A percentile compares a stretch with the other conserved stretches of the same genome.
phyloP scores from a whole-genome alignment of 2,329 filamentous ascomycete species.

The Claviceps capensis region DNA sequence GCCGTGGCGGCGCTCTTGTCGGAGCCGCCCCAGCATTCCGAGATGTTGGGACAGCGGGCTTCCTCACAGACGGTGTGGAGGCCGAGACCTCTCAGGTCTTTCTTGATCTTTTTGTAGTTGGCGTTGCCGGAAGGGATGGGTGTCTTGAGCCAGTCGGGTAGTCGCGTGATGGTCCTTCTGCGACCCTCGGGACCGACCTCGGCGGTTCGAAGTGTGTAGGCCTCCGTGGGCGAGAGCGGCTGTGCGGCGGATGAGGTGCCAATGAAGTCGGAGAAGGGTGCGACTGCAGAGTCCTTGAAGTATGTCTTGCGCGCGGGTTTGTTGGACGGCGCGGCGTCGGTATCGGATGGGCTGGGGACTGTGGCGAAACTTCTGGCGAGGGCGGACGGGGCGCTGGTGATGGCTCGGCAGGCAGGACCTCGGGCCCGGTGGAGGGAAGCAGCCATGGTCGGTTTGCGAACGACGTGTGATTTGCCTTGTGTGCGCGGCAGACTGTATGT shows the following conservation, averaged over 20 bases:
- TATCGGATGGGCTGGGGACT: constrained; percentile 21
- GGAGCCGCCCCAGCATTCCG: constrained; percentile 90
- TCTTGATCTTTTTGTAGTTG: constrained; percentile 92
- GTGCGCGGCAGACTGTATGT: background rate
- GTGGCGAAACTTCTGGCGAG: constrained; percentile 31
- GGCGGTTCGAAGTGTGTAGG: constrained; percentile 47
- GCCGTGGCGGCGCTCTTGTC: constrained; percentile 85
- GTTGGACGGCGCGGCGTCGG: constrained; percentile 10
- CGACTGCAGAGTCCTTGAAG: constrained; percentile 45
- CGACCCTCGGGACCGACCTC: constrained; percentile 50
- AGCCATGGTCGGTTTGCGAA: constrained; percentile 16
- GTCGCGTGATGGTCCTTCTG: constrained; percentile 53
- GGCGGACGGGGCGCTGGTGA: constrained; percentile 18
- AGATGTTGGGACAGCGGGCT: constrained; percentile 92
- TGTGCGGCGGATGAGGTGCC: constrained; percentile 24
- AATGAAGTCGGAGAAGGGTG: constrained; percentile 46
- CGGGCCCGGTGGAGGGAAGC: constrained; percentile 28
- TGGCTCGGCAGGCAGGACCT: constrained; percentile 27
- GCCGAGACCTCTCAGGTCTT: constrained; percentile 75
- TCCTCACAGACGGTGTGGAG: constrained; percentile 97
- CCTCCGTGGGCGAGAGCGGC: constrained; percentile 36
- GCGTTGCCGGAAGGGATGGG: constrained; percentile 68
- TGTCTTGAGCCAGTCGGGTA: constrained; percentile 93
- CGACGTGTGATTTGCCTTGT: background rate
- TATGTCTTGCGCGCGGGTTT: constrained; percentile 30